phyloP scores from a whole-genome alignment of 306 rosid species.

The Rosa lucieae region DNA sequence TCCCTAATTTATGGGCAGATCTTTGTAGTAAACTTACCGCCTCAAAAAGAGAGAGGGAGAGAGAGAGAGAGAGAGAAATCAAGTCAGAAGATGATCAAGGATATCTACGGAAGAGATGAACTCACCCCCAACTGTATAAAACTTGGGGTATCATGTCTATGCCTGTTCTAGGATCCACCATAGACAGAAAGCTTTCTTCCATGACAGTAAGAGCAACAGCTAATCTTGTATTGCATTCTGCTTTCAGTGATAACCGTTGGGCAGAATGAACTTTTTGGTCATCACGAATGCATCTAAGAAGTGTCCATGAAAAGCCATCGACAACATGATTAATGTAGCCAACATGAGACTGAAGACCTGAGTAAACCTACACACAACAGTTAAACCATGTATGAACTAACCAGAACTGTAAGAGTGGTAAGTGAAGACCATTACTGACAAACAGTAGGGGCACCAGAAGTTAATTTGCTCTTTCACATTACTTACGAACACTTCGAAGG shows the following conservation, averaged over 20 bases:
- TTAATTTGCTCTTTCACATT: conserved; percentile 12
- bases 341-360: conserved; percentile 74
- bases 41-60: not conserved
- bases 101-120: conserved; percentile 25
- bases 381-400: conserved; percentile 24
- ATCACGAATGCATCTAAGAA: conserved; percentile 81
- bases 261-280: conserved; percentile 90
- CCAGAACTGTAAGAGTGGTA: conserved; percentile 9
- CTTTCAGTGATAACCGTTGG: conserved; percentile 86
- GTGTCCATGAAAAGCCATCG: conserved; percentile 72
- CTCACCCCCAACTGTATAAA: conserved; percentile 93
- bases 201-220: conserved; percentile 93
- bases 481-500: conserved; percentile 7
- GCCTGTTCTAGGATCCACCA: conserved; percentile 97
- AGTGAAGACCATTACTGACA: not conserved
- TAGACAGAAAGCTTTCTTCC: conserved; percentile 95
- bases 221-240: conserved; percentile 86
- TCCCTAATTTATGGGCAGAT: not conserved
- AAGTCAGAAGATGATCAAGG: conserved; percentile 2
- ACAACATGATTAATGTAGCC: conserved; percentile 63
- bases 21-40: not conserved
- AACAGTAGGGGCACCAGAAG: not conserved
- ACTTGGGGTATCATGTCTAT: conserved; percentile 96
- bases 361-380: conserved; percentile 58
- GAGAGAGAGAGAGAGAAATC: conserved; percentile 4